Evolutionary conservation across 2,329 filamentous ascomycete species (phyloP).

Genomic region (Microdochium paspali): DNA sequence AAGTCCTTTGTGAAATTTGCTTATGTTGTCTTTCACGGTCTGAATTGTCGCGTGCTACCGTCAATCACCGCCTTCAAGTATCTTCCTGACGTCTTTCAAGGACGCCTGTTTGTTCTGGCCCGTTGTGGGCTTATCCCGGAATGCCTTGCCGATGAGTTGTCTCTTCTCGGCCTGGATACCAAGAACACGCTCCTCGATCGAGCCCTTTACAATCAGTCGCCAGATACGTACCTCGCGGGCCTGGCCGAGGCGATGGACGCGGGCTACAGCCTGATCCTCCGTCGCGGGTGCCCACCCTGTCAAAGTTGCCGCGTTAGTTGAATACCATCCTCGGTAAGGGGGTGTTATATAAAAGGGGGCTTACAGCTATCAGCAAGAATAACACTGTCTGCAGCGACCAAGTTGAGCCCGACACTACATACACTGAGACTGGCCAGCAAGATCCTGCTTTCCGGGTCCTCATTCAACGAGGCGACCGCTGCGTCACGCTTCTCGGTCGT

Average conservation of each 20-base stretch:
- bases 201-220: slow-evolving; percentile 70
- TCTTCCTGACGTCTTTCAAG: neutral
- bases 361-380: slow-evolving; percentile 69
- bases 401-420: slow-evolving; percentile 77
- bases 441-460: slow-evolving; percentile 58
- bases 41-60: neutral
- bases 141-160: slow-evolving; percentile 66
- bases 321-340: neutral
- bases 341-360: slow-evolving; percentile 11
- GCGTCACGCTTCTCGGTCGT: slow-evolving; percentile 58
- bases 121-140: slow-evolving; percentile 52
- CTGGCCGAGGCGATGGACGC: slow-evolving; percentile 80
- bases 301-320: neutral
- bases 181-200: slow-evolving; percentile 73
- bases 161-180: slow-evolving; percentile 73
- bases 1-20: too few relatives aligned
- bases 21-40: too few relatives aligned
- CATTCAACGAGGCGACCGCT: slow-evolving; percentile 58
- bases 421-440: slow-evolving; percentile 76
- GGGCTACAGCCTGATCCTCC: slow-evolving; percentile 83
- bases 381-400: slow-evolving; percentile 79
- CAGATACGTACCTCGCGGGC: slow-evolving; percentile 71
- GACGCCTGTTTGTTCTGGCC: neutral
- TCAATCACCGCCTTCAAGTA: neutral
- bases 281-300: slow-evolving; percentile 83